Base-by-base conservation (phyloP, 2,329 filamentous ascomycete species). In the Aspergillus sergii region DNA sequence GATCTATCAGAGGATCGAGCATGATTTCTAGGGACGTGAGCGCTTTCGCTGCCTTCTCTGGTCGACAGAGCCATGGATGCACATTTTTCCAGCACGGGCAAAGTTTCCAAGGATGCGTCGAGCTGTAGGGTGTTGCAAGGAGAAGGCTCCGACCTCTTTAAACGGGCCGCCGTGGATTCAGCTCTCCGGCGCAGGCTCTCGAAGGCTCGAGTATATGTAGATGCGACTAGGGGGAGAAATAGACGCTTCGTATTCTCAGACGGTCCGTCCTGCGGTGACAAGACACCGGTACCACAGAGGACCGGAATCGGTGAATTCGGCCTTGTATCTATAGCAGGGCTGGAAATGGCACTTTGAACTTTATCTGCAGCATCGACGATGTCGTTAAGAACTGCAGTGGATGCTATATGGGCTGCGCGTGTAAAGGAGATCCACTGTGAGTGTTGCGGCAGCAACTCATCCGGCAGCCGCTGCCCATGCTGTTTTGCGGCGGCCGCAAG, bases 381-480 rank as follows among this genome's bases (percentile, higher is more conserved):
- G 43, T 67, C 57, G 21, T 68, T 65, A 3, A 78, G 64, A 12
- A 80, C 62, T 1, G 75, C 78, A 5, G 65, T 67, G 54, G 74
- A 79, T 0, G 77, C 78, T 3, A 71, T 68, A 57, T 75, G 71
- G 7, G 72, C 76, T 6, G 78, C 78, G 16, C 78, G 76, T 19
- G 75, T 78, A 8, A 79, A 72, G 32, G 70, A 72, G 10, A 80
- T 76, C 78, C 78, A 80, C 58, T 79, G 77, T 0, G 73, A 72
- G 12, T 75, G 68, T 39, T 71, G 72, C 6, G 78, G 77, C 36
- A 74, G 62, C 16, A 78, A 46, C n/a, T 75, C 69, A n/a, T 46
- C 60, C 21, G 64, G 66, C 16, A 74, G 60, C 19, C 51, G 54
- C 8, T 55, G 62, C 8, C 67, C 67, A 58, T 21, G 50, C 1